Evolutionary conservation across 1,284 basidiomycete species (phyloP), one percentile per base, ranked within the genome.

Genomic region (Chiua sp.): DNA sequence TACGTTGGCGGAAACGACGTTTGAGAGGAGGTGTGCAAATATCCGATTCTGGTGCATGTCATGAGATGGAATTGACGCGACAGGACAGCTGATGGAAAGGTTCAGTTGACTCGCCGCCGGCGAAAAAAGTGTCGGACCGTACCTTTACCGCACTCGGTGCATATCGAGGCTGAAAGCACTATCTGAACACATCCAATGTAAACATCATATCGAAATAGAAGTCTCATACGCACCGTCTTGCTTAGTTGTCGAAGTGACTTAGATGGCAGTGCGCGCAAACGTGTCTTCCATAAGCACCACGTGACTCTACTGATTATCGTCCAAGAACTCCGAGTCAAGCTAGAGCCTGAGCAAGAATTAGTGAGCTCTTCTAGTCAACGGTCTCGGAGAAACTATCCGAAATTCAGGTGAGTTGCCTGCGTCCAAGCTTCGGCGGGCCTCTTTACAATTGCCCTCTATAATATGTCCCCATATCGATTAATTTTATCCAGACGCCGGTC

Each of bases 11-110:
- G 94, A 95, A 68, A 99, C 97, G 68, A 26, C 26, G 26, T 26
- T 26, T 26, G 96, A 82, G 99, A 99, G 8, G 96, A 96, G 12
- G 96, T 91, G 49, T 99, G 90, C 37, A 99, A 89, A 47, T 94
- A 93, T 77, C 98, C 96, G 71, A 99, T 94, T 59, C 97, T 86
- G 4, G 95, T 88, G 63, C 94, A 86, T 32, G 94, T 88, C 87
- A 99, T 94, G 62, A 96, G 95, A 61, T 94, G 87, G 78, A 98
- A 98, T 71, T 98, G 96, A 62, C 98, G 92, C 62, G 97, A 98
- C 68, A 99, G 88, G 50, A 99, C 92, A 68, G 96, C 96, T 98
- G 75, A 51, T 51, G 47, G 16, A 39, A 33, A 48, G 56, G 32
- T 48, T 58, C 46, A 47, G 37, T n/a, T 58, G 32, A 61, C 42